Evolutionary conservation across 805 yeast species (phyloP).

Genomic region (Kuraishia capsulata): DNA sequence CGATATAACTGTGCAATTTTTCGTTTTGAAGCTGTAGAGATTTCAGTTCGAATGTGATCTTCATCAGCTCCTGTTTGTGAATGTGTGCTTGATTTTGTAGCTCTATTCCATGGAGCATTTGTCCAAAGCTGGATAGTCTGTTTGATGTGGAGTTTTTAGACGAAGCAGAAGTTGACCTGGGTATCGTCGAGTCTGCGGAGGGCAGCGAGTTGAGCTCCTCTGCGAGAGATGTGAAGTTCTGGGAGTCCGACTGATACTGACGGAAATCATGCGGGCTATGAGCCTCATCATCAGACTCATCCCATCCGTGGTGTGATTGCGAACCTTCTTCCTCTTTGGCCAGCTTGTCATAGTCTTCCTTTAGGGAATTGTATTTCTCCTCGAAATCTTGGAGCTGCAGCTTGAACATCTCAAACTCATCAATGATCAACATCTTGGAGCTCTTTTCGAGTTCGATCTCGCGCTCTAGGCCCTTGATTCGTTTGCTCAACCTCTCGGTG

Average conservation of each 20-base stretch:
- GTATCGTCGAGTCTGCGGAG: background rate
- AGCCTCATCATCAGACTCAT: slow-evolving; percentile 5
- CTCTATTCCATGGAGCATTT: slow-evolving; percentile 2
- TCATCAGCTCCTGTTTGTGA: slow-evolving; percentile 37
- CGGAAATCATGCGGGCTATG: slow-evolving; percentile 2
- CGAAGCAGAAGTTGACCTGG: background rate
- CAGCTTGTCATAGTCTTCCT: slow-evolving; percentile 18
- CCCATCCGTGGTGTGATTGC: slow-evolving; percentile 1
- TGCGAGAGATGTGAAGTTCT: background rate
- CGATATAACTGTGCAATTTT: slow-evolving; percentile 46
- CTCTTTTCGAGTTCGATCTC: slow-evolving; percentile 45
- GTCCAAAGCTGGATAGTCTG: background rate
- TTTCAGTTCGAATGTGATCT: slow-evolving; percentile 42
- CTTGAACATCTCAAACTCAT: slow-evolving; percentile 41
- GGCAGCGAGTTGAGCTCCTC: background rate
- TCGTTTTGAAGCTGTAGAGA: slow-evolving; percentile 47
- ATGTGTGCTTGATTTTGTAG: slow-evolving; percentile 3
- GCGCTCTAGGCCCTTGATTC: slow-evolving; percentile 29
- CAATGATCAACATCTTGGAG: slow-evolving; percentile 42
- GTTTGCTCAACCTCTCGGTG: slow-evolving; percentile 15
- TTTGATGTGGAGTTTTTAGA: background rate
- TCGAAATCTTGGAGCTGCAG: slow-evolving; percentile 22
- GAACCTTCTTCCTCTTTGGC: background rate
- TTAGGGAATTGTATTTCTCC: slow-evolving; percentile 15
- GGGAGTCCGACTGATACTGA: background rate